These are phyloP conservation scores for Beauveria caledonica DNA, from an alignment of 2,329 filamentous ascomycete genomes.

Conservation along the genomic window DNA sequence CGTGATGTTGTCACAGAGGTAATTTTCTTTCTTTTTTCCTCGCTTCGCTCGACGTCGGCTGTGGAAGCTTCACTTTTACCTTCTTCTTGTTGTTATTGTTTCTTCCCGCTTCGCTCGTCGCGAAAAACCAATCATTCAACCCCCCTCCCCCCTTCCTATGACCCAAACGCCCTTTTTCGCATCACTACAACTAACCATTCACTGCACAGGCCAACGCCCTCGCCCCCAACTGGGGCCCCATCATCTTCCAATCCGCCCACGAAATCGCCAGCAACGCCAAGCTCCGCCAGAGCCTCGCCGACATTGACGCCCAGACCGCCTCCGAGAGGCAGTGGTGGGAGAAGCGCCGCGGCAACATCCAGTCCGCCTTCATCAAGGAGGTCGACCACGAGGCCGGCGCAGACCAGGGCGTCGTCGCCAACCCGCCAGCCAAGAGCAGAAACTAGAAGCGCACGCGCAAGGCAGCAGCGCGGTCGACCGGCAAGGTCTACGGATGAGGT, in stretches of 20 bases:
- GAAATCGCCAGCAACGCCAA: slow-evolving; percentile 84
- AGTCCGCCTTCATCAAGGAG: slow-evolving; percentile 76
- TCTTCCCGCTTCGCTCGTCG: too few relatives aligned
- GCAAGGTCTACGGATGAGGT: background rate
- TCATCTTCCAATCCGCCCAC: slow-evolving; percentile 95
- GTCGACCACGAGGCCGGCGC: slow-evolving; percentile 45
- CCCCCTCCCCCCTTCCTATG: background rate
- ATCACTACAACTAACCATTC: too few relatives aligned
- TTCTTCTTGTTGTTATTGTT: too few relatives aligned
- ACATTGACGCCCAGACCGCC: slow-evolving; percentile 62
- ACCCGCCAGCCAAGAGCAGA: slow-evolving; percentile 40
- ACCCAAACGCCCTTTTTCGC: background rate
- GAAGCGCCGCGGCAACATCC: slow-evolving; percentile 65
- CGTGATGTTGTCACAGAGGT: slow-evolving; percentile 92
- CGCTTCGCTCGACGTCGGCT: background rate
- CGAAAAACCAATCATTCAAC: too few relatives aligned
- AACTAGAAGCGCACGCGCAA: slow-evolving; percentile 41
- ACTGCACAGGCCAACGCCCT: slow-evolving; percentile 74
- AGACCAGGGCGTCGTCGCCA: slow-evolving; percentile 21
- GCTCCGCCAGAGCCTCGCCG: slow-evolving; percentile 65
- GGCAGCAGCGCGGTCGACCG: background rate
- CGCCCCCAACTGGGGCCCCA: slow-evolving; percentile 79
- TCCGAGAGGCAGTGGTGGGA: slow-evolving; percentile 91
- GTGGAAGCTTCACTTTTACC: background rate
- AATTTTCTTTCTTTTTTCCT: slow-evolving; percentile 19